These are phyloP conservation scores for Aquilaria sinensis DNA, from an alignment of 345 rosid genomes.

Conservation along the genomic window DNA sequence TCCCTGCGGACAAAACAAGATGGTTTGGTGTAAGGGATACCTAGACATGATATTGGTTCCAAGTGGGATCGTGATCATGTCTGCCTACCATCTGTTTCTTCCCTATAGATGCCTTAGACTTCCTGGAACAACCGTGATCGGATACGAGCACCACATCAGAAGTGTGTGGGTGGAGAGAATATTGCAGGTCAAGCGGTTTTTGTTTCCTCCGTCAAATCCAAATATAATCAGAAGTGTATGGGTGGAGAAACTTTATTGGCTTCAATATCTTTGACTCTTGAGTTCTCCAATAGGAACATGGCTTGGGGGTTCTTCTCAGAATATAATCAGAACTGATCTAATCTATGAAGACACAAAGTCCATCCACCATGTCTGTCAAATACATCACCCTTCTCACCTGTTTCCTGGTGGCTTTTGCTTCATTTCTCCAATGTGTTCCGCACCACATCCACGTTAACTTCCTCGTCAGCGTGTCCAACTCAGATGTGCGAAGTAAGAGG, in stretches of 20 bases:
- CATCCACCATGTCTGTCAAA: conserved; percentile 18
- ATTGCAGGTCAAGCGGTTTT: conserved; percentile 24
- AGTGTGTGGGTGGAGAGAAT: conserved; percentile 33
- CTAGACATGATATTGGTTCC: conserved; percentile 19
- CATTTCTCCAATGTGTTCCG: conserved; percentile 25
- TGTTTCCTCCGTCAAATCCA: background rate
- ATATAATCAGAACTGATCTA: conserved; percentile 13
- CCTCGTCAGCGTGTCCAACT: conserved; percentile 28
- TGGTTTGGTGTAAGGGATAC: conserved; percentile 20
- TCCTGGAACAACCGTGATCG: conserved; percentile 26
- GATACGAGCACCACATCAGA: conserved; percentile 32
- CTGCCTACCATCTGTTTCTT: conserved; percentile 19
- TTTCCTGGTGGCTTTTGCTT: conserved; percentile 26
- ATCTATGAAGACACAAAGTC: conserved; percentile 20
- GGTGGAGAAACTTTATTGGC: conserved; percentile 27
- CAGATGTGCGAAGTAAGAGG: conserved; percentile 16
- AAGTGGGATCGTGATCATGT: conserved; percentile 23
- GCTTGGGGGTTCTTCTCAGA: conserved; percentile 14
- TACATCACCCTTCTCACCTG: conserved; percentile 24
- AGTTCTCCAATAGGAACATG: conserved; percentile 31
- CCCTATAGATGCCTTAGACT: conserved; percentile 13
- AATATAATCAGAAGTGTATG: background rate
- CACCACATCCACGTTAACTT: conserved; percentile 21
- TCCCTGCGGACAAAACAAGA: background rate
- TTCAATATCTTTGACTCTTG: conserved; percentile 18